Evolutionary conservation across 2,329 filamentous ascomycete species (phyloP).

Genomic region (Lomentospora prolificans): DNA sequence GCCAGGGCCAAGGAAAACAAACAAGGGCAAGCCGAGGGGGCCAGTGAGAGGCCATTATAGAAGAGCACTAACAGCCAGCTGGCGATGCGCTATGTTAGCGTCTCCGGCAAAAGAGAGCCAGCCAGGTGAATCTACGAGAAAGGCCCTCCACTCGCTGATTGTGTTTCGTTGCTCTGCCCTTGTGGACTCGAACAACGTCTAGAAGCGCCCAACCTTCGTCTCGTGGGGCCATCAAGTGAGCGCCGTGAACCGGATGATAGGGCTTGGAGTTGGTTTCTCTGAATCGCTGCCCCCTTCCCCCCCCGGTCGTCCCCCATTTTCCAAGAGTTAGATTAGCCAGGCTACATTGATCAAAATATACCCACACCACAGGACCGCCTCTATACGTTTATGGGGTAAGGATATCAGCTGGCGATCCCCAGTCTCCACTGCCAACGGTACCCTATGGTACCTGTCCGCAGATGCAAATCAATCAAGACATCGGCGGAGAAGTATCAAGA

Average conservation of each 20-base stretch:
- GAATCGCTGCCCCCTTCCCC: neutral
- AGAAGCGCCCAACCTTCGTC: neutral
- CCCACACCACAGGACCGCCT: neutral
- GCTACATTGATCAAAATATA: neutral
- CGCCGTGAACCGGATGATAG: neutral
- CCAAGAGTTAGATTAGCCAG: neutral
- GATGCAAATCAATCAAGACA: constrained; percentile 1
- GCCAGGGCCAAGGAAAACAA: neutral
- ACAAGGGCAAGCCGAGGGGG: neutral
- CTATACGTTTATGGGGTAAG: neutral
- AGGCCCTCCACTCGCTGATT: too few relatives aligned
- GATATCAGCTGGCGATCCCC: neutral
- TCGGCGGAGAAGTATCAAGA: neutral
- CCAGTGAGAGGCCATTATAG: neutral
- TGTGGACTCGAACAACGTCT: neutral
- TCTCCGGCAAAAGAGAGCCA: neutral
- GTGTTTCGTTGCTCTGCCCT: neutral
- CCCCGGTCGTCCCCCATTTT: neutral
- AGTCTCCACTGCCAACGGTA: neutral
- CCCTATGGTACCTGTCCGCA: neutral
- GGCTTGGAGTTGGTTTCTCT: neutral
- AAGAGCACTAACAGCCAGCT: neutral
- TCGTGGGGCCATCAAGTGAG: neutral
- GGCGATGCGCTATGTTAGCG: neutral
- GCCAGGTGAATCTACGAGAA: neutral